Evolutionary conservation across 495 filamentous ascomycete species (phyloP).

Genomic region (Aspergillus haitiensis): DNA sequence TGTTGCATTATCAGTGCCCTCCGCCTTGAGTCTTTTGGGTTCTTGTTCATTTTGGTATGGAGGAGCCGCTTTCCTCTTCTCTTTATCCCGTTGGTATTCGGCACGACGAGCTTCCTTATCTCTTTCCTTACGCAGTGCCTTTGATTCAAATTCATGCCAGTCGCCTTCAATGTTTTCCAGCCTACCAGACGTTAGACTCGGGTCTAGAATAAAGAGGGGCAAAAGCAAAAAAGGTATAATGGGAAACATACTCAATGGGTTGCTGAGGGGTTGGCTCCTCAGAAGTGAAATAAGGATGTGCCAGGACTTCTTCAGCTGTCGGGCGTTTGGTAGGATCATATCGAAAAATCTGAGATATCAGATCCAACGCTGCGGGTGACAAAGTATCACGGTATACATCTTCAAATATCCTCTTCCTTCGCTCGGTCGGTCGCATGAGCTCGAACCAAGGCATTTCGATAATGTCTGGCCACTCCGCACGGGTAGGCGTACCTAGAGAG

Average conservation of each 20-base stretch:
- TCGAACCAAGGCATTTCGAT: slow-evolving; percentile 96
- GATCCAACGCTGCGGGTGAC: slow-evolving; percentile 75
- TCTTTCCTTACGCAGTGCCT: slow-evolving; percentile 87
- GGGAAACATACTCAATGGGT: slow-evolving; percentile 71
- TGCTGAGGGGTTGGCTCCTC: slow-evolving; percentile 80
- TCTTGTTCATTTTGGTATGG: slow-evolving; percentile 41
- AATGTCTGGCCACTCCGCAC: slow-evolving; percentile 80
- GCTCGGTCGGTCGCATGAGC: slow-evolving; percentile 73
- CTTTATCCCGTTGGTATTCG: slow-evolving; percentile 55
- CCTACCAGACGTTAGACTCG: slow-evolving; percentile 45
- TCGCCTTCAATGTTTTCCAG: slow-evolving; percentile 85
- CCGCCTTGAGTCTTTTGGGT: slow-evolving; percentile 38
- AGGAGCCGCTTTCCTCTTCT: slow-evolving; percentile 46
- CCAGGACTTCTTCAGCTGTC: slow-evolving; percentile 78
- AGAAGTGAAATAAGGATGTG: slow-evolving; percentile 83
- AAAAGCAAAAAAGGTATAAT: not conserved
- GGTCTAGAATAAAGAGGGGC: not conserved
- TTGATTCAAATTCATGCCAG: slow-evolving; percentile 99
- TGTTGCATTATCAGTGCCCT: slow-evolving; percentile 13
- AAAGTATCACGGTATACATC: slow-evolving; percentile 75
- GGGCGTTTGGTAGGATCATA: slow-evolving; percentile 88
- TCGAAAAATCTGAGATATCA: slow-evolving; percentile 76
- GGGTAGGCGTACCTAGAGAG: slow-evolving; percentile 85
- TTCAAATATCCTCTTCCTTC: slow-evolving; percentile 74
- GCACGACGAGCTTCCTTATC: slow-evolving; percentile 74